Conservation (phyloP, 768 basidiomycete genomes). For the Trametes cubensis region DNA sequence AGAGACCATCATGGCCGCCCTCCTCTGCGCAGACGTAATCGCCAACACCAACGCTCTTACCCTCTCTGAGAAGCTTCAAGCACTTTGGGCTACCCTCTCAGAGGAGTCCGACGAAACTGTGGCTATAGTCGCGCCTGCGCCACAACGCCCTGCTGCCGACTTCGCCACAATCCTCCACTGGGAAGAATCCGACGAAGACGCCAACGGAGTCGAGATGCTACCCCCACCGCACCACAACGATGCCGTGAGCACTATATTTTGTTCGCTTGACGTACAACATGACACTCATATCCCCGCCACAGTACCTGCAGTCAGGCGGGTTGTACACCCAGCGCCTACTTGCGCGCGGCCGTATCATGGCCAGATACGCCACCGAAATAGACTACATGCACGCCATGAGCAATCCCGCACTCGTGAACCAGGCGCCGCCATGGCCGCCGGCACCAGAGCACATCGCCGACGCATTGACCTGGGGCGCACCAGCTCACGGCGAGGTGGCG, state of each 20-base stretch:
- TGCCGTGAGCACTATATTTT: background rate
- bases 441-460: constrained; percentile 3
- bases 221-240: background rate
- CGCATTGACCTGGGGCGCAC: background rate
- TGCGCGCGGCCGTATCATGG: background rate
- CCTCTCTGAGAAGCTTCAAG: background rate
- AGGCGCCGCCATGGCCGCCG: constrained; percentile 12
- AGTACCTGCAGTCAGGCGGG: background rate
- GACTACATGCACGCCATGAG: background rate
- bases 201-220: background rate
- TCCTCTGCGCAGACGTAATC: constrained; percentile 7
- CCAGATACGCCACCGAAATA: background rate
- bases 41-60: background rate
- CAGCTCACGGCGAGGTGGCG: background rate
- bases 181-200: background rate
- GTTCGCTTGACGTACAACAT: background rate
- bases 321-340: background rate
- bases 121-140: constrained; percentile 8
- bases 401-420: constrained; percentile 5
- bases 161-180: constrained; percentile 8
- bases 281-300: constrained; percentile 8
- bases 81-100: background rate
- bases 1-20: constrained; percentile 8
- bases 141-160: constrained; percentile 10
- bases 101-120: background rate